Percentiles rank a stretch among this genome's conserved stretches.
Evolutionary conservation across 2,329 filamentous ascomycete species (phyloP).

Genomic region (Monosporascus sp.): DNA sequence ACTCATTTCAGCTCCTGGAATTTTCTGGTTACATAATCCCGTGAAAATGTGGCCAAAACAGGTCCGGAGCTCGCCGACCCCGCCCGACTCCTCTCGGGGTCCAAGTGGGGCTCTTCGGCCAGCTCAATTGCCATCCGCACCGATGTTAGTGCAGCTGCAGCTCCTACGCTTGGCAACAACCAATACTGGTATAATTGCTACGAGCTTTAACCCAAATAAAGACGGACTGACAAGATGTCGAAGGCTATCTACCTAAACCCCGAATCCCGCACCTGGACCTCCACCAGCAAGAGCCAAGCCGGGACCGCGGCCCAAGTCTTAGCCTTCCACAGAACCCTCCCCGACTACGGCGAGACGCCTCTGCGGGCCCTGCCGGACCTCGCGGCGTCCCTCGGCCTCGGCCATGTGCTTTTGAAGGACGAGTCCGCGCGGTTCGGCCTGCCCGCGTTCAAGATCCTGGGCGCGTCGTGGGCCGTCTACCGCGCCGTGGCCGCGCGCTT

Average conservation of each 20-base stretch:
- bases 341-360: slow-evolving; percentile 49
- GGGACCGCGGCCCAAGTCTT: background rate
- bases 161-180: too few relatives aligned
- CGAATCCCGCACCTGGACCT: background rate
- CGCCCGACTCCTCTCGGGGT: too few relatives aligned
- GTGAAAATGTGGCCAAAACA: too few relatives aligned
- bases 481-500: slow-evolving; percentile 45
- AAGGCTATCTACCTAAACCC: background rate
- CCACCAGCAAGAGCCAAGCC: background rate
- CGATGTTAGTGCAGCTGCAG: too few relatives aligned
- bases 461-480: slow-evolving; percentile 68
- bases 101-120: too few relatives aligned
- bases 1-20: too few relatives aligned
- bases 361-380: slow-evolving; percentile 46
- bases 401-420: slow-evolving; percentile 62
- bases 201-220: too few relatives aligned
- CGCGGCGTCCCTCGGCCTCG: slow-evolving; percentile 52
- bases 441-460: slow-evolving; percentile 75
- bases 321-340: slow-evolving; percentile 53
- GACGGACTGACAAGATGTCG: too few relatives aligned
- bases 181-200: too few relatives aligned
- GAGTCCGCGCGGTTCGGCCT: slow-evolving; percentile 64
- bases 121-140: too few relatives aligned
- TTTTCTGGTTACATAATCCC: too few relatives aligned
- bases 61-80: too few relatives aligned